A percentile compares a stretch with the other conserved stretches of the same genome.
These are phyloP conservation scores for Clarkia xantiana DNA, from an alignment of 345 rosid genomes.

Conservation along the genomic window DNA sequence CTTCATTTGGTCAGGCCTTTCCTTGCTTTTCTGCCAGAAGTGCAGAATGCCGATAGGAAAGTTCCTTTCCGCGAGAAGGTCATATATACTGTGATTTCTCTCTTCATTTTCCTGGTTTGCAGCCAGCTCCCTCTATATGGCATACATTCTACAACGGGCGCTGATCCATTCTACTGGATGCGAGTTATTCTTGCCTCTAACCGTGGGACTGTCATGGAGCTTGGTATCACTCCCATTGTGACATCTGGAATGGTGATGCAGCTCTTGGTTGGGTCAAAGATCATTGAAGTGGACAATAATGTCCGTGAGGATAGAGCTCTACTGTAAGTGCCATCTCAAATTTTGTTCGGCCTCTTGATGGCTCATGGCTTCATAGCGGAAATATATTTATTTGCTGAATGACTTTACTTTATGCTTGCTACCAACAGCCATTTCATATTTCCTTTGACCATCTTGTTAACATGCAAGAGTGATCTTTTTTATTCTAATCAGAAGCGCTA, in stretches of 20 bases:
- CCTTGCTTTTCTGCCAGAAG: slow-evolving; percentile 58
- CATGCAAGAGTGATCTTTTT: no score
- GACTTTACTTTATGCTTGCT: no score
- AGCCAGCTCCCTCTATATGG: no score
- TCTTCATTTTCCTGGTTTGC: slow-evolving; percentile 62
- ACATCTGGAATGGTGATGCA: slow-evolving; percentile 74
- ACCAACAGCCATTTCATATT: no score
- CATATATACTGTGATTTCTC: slow-evolving; percentile 60
- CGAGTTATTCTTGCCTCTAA: slow-evolving; percentile 65
- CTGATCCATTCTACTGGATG: slow-evolving; percentile 75
- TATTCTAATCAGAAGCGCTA: no score
- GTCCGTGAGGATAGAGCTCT: slow-evolving; percentile 70
- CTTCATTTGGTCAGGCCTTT: slow-evolving; percentile 64
- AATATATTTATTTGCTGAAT: no score
- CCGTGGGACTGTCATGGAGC: slow-evolving; percentile 82
- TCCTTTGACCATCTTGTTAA: no score
- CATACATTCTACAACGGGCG: slow-evolving; percentile 66
- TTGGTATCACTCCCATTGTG: slow-evolving; percentile 68
- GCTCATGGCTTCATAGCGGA: no score
- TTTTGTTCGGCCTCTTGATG: no score
- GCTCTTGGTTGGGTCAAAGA: slow-evolving; percentile 60
- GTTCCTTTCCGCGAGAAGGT: slow-evolving; percentile 68
- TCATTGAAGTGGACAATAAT: slow-evolving; percentile 66
- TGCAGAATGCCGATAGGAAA: slow-evolving; percentile 62
- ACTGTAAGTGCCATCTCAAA: slow-evolving; percentile 30